Base-by-base conservation (phyloP, 2,329 filamentous ascomycete species). In the Penicillium brasilianum region DNA sequence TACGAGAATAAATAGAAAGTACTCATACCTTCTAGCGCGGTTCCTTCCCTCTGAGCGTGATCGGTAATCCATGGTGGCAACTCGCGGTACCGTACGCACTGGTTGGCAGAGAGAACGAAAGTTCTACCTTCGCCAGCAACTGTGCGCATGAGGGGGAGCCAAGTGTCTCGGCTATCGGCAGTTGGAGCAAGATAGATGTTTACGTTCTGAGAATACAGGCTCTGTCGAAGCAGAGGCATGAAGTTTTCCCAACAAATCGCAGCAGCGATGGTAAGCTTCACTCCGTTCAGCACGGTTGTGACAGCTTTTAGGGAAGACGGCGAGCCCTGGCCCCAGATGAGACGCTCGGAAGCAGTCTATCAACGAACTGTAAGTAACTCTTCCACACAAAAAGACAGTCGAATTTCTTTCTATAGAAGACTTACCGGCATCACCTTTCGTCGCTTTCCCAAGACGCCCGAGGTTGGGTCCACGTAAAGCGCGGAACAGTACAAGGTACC, bases 161-260 rank as follows among this genome's bases (percentile, higher is more conserved):
- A 98, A 0, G 91, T 88, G 70, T 94, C 90, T 62, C 93, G 84
- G 20, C 84, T 86, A 78, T 97, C 94, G 1, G 93, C 93, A 0
- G 93, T 97, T 0, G 94, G 94, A 0, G 93, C 93, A 1, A 97
- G 86, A 77, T 94, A 97, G 13, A 97, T 80, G 74, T 96, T 96
- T 71, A 97, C 88, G 72, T 96, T 96, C 76, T 97, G 94, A 2
- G 87, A 85, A 76, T 97, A 98, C 39, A 97, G 82, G 16, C 87
- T 85, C 74, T 96, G 90, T 18, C 94, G 86, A 8, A 97, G 82
- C 18, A 97, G 81, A 0, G 93, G 93, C 93, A 97, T 97, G 79
- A 94, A 96, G 76, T 91, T 97, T 77, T 98, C 93, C 93, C 93
- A 97, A 82, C 93, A 97, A 67, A 98, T 96, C 3, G 93, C 94